Evolutionary conservation across 1,284 basidiomycete genomes (phyloP), one percentile per base, ranked within the genome.

Genomic region (Pyrrhoderma noxium): DNA sequence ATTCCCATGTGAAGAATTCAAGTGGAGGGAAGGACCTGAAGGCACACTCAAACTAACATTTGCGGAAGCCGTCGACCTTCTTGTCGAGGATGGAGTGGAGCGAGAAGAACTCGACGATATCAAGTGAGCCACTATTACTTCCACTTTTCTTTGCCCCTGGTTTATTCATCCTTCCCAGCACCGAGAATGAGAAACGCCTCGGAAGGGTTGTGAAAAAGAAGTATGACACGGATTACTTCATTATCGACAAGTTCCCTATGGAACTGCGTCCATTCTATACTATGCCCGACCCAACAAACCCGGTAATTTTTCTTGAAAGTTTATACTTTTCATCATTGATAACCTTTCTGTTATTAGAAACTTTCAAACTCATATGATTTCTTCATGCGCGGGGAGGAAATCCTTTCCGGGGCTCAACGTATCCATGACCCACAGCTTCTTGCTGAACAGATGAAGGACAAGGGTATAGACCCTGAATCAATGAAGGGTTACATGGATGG

Each of bases 371-470:
- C 95, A 41, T 99, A 99, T 70, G 95, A 99, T 72, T 98, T 99
- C 70, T 98, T 99, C 80, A 97, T 99, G 93, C 84, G 95, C 38
- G 95, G 95, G 11, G 93, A 99, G 70, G 95, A 99, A 70, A 98
- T 99, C 62, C 75, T 99, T 25, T 97, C 93, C 1, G 95, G 95
- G 14, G 95, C 95, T 16, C 95, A 99, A 68, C 91, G 94, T 73
- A 83, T 97, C 49, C 96, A 99, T 70, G 93, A 98, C 62, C 82
- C 95, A 3, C 70, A 71, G 13, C 74, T 95, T 57, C 80, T 99
- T 54, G 78, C 77, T 55, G 80, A 89, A 71, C 80, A 88, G 67
- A 96, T 95, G 93, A 76, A 74, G 47, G 76, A 74, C 51, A 87
- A 87, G 64, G 83, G 82, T 36, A 83, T 96, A 56, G 84, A 93